Conservation (phyloP, 2,329 filamentous ascomycete species). For the Fusarium setosum region DNA sequence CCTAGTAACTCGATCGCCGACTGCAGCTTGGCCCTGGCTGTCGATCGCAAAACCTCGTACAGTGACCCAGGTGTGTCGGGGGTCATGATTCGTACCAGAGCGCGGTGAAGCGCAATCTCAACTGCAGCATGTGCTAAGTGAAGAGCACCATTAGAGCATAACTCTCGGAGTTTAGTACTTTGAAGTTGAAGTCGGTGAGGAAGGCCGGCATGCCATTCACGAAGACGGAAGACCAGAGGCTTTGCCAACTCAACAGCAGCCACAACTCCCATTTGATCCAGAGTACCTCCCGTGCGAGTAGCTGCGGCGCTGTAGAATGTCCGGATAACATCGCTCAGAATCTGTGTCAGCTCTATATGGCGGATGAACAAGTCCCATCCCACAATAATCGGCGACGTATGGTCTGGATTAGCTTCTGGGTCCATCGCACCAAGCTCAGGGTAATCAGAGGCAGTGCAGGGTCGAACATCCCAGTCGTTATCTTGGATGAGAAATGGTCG, state of each 20-base stretch:
- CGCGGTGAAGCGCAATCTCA: constrained; percentile 62
- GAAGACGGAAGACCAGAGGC: constrained; percentile 47
- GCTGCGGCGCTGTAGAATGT: constrained; percentile 57
- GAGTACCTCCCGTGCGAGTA: constrained; percentile 43
- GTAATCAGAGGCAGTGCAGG: constrained; percentile 50
- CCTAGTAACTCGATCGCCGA: constrained; percentile 54
- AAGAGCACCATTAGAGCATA: constrained; percentile 57
- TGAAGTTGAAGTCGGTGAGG: constrained; percentile 59
- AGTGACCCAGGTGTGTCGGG: constrained; percentile 45
- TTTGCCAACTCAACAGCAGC: constrained; percentile 49
- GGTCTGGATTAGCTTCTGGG: constrained; percentile 48
- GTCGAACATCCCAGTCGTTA: constrained; percentile 65
- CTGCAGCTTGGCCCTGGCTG: constrained; percentile 53
- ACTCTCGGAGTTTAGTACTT: constrained; percentile 52
- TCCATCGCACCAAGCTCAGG: constrained; percentile 51
- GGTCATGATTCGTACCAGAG: constrained; percentile 58
- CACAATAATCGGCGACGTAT: constrained; percentile 56
- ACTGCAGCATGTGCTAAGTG: constrained; percentile 63
- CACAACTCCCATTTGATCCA: constrained; percentile 48
- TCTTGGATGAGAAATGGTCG: constrained; percentile 64
- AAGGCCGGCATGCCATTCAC: constrained; percentile 58
- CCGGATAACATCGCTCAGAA: constrained; percentile 62
- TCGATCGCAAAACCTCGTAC: constrained; percentile 49
- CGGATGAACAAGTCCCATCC: constrained; percentile 62
- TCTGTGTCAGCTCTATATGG: constrained; percentile 61